Evolutionary conservation across 768 basidiomycete genomes (phyloP).

Genomic region (Rhodotorula kratochvilovae): DNA sequence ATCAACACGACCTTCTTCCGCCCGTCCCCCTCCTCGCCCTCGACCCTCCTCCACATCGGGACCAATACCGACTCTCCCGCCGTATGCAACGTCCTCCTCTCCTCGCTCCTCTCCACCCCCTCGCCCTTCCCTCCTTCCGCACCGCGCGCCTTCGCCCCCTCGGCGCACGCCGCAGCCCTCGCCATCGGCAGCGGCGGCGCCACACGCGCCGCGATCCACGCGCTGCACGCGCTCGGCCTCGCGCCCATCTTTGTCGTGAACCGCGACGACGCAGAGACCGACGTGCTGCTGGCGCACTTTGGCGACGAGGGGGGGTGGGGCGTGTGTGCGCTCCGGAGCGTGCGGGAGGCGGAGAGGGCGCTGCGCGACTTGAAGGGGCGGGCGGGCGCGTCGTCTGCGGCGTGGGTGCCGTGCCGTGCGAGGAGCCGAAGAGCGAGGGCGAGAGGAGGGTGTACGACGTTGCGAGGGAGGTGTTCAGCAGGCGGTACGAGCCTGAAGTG

Average conservation of each 20-base stretch:
- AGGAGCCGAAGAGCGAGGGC: background rate
- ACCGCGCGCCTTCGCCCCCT: background rate
- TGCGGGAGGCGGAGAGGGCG: background rate
- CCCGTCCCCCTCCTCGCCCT: background rate
- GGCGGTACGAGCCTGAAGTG: background rate
- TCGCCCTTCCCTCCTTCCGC: background rate
- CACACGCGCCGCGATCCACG: background rate
- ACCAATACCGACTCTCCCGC: constrained; percentile 2
- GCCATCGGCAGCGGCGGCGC: constrained; percentile 8
- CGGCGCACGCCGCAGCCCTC: background rate
- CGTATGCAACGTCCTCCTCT: background rate
- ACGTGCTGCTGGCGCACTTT: background rate
- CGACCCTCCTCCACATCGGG: background rate
- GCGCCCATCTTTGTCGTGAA: background rate
- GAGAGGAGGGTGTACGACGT: constrained; percentile 3
- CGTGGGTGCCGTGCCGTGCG: background rate
- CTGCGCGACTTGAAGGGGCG: background rate
- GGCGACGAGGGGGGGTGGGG: background rate
- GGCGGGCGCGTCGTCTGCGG: background rate
- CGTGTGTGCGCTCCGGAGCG: background rate
- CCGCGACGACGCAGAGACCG: background rate
- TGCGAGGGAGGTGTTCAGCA: background rate
- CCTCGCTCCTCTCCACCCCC: background rate
- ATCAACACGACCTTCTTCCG: constrained; percentile 5
- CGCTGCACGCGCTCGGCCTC: background rate